Conservation (phyloP, 2,329 filamentous ascomycete species). For the Epichloe sp. region DNA sequence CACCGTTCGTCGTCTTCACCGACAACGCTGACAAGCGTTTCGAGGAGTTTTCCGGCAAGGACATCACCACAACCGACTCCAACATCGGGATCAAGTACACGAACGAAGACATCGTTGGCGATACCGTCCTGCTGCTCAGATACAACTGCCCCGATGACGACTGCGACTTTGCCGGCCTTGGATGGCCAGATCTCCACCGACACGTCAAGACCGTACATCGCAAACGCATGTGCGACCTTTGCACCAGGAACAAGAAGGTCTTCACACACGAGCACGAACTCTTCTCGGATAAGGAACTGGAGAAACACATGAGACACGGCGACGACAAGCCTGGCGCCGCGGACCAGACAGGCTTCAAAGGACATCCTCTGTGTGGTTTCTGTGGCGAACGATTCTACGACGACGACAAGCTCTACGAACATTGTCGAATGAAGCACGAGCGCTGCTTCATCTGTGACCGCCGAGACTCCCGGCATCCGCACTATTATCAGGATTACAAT, state of each 20-base stretch:
- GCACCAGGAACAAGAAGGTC: conserved; percentile 87
- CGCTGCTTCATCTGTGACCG: conserved; percentile 90
- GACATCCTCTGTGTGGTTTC: conserved; percentile 89
- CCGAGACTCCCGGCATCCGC: conserved; percentile 53
- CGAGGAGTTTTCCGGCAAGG: conserved; percentile 62
- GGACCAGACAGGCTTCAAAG: conserved; percentile 91
- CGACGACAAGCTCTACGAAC: conserved; percentile 84
- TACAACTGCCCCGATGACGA: conserved; percentile 87
- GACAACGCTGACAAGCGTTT: conserved; percentile 71
- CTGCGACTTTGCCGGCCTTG: conserved; percentile 69
- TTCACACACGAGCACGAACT: conserved; percentile 97
- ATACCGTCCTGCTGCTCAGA: conserved; percentile 73
- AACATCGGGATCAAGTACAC: conserved; percentile 89
- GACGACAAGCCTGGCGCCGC: conserved; percentile 82
- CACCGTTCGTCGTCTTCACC: conserved; percentile 80
- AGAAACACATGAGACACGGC: conserved; percentile 78
- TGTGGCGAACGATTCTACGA: conserved; percentile 89
- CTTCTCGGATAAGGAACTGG: conserved; percentile 68
- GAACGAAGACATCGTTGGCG: conserved; percentile 76
- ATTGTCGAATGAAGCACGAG: conserved; percentile 90
- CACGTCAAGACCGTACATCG: conserved; percentile 75
- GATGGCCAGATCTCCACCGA: conserved; percentile 44
- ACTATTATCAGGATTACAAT: conserved; percentile 86
- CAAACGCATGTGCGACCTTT: conserved; percentile 85
- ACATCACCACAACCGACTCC: conserved; percentile 68